Evolutionary conservation across 225 moss, liverwort and hornwort genomes (phyloP).

Genomic region (Marchantia polymorpha): DNA sequence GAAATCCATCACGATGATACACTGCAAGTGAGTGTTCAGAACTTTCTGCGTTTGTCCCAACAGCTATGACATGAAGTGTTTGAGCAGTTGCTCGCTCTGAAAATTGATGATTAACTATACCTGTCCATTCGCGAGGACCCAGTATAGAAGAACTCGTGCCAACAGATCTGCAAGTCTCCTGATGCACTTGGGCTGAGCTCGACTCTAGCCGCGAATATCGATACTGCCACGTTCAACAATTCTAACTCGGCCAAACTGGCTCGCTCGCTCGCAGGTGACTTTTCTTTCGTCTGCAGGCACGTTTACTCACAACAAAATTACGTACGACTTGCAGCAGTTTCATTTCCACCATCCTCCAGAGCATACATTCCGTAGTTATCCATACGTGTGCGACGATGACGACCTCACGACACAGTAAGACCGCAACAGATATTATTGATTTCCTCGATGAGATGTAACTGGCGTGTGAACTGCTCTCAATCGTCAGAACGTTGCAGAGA

Average conservation of each 20-base stretch:
- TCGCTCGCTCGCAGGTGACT: neutral
- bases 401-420: neutral
- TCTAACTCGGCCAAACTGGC: neutral
- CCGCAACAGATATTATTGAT: neutral
- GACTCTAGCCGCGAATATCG: neutral
- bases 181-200: neutral
- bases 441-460: too few relatives aligned
- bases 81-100: neutral
- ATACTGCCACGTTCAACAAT: neutral
- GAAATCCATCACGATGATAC: neutral
- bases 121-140: neutral
- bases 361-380: neutral
- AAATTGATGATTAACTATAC: neutral
- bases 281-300: neutral
- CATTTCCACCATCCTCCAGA: neutral
- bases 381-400: neutral
- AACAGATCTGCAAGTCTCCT: neutral
- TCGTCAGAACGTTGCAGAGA: too few relatives aligned
- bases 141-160: neutral
- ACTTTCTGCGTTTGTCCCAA: neutral
- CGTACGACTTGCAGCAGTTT: neutral
- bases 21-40: neutral
- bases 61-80: neutral
- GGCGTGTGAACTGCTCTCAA: too few relatives aligned
- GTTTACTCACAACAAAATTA: neutral